phyloP scores from a whole-genome alignment of 352 stramenopile species.

The Phytopythium chamaehyphon region DNA sequence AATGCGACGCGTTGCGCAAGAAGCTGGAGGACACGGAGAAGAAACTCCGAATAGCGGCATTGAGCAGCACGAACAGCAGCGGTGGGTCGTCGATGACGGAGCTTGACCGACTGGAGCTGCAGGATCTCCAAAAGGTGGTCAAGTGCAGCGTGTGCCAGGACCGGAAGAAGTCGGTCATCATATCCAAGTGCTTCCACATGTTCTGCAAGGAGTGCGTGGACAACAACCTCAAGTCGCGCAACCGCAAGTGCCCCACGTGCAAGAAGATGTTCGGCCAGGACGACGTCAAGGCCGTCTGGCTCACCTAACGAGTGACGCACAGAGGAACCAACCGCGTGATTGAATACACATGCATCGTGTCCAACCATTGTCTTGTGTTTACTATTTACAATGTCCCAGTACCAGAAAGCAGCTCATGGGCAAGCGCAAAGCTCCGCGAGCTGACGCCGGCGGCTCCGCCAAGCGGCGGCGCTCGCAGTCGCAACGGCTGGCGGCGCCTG shows the following conservation, averaged over 20 bases:
- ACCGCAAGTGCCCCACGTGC: slow-evolving; percentile 87
- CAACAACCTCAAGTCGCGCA: slow-evolving; percentile 84
- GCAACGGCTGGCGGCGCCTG: slow-evolving; percentile 4
- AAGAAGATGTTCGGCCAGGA: slow-evolving; percentile 91
- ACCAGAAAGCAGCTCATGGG: too few relatives aligned
- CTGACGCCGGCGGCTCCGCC: slow-evolving; percentile 6
- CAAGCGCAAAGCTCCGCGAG: too few relatives aligned
- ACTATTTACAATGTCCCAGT: too few relatives aligned
- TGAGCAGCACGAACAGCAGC: slow-evolving; percentile 7
- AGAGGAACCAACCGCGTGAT: too few relatives aligned
- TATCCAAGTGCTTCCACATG: slow-evolving; percentile 88
- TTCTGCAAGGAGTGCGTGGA: slow-evolving; percentile 88
- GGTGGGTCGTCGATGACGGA: slow-evolving; percentile 45
- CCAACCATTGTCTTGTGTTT: too few relatives aligned
- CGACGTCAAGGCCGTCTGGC: slow-evolving; percentile 83
- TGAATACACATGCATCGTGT: too few relatives aligned
- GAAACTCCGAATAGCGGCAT: slow-evolving; percentile 31
- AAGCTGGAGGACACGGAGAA: slow-evolving; percentile 51
- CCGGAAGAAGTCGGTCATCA: slow-evolving; percentile 81
- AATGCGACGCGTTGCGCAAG: slow-evolving; percentile 50
- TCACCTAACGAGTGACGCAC: too few relatives aligned
- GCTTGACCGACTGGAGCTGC: slow-evolving; percentile 74
- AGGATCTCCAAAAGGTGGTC: slow-evolving; percentile 79
- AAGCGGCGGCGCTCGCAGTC: slow-evolving; percentile 19
- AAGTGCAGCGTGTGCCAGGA: slow-evolving; percentile 86